Percentiles rank a stretch among this genome's conserved stretches.
Evolutionary conservation across 1,139 yeast species (phyloP).

Genomic region (Arxiozyma slooffiae): DNA sequence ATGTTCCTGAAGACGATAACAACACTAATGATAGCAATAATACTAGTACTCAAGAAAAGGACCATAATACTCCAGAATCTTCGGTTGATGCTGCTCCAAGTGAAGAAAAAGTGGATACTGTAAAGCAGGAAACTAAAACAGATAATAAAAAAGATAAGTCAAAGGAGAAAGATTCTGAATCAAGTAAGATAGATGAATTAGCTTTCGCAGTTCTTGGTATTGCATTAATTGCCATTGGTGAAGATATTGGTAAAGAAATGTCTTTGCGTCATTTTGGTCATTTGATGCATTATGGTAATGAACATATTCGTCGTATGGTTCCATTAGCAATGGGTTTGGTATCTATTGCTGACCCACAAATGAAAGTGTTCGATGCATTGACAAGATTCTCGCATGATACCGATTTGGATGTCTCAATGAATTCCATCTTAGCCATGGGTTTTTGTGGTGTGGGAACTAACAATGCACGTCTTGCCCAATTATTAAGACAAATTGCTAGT

Average conservation of each 20-base stretch:
- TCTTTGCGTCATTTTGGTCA: slow-evolving; percentile 94
- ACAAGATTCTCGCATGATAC: slow-evolving; percentile 95
- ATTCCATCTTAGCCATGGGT: slow-evolving; percentile 95
- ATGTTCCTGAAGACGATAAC: slow-evolving; percentile 12
- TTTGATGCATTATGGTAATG: slow-evolving; percentile 94
- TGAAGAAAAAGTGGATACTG: slow-evolving; percentile 14
- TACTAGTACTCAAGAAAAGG: neutral
- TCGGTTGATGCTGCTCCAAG: slow-evolving; percentile 6
- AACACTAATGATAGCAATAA: too few species aligned
- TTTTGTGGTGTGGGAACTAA: slow-evolving; percentile 97
- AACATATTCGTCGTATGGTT: slow-evolving; percentile 84
- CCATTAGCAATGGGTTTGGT: slow-evolving; percentile 97
- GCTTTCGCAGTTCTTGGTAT: slow-evolving; percentile 91
- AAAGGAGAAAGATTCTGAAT: slow-evolving; percentile 40
- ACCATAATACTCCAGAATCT: slow-evolving; percentile 2
- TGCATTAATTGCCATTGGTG: slow-evolving; percentile 95
- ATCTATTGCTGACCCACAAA: slow-evolving; percentile 88
- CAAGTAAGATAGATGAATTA: slow-evolving; percentile 39
- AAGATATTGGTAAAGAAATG: slow-evolving; percentile 97
- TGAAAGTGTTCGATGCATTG: slow-evolving; percentile 93
- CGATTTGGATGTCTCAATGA: slow-evolving; percentile 88
- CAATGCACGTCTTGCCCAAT: slow-evolving; percentile 94
- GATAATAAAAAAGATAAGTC: slow-evolving; percentile 16
- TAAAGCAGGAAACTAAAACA: slow-evolving; percentile 18
- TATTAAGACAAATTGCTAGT: slow-evolving; percentile 86